Base-by-base conservation (phyloP, 345 rosid genomes). In the Schrenkiella parvula region DNA sequence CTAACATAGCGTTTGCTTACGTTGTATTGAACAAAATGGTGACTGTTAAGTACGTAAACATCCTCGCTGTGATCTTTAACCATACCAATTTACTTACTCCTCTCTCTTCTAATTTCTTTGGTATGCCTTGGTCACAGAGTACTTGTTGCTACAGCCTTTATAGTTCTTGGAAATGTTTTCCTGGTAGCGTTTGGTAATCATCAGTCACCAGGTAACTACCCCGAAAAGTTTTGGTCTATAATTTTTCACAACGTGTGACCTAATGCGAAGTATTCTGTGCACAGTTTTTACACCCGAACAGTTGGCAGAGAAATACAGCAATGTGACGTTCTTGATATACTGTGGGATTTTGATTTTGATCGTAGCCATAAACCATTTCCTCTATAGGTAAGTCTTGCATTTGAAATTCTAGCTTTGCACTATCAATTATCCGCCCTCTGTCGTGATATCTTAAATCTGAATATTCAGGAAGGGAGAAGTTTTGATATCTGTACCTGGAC, bases 161-260 rank as follows among this genome's bases (percentile, higher is more conserved):
- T 95, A 70, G 97, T 95, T 80, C 88, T 95, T 43, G 99, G 99
- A 76, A 95, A 91, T 72, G 79, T 86, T 75, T 95, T 88, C 79
- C 96, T 95, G 54, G 99, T 95, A 70, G 91, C 97, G 59, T 95
- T 91, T 78, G 97, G 99, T 72, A 95, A 95, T 76, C 99, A 95
- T 34, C 97, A 95, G 72, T 95, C 99, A 57, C 99, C 99, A 38
- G 99, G 99, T 91, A 87, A 8, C 26, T 37, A 17, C 37, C 62
- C 51, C 12, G 34, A 19, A 23, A 19, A 4, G 9, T 69, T 51
- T 57, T 65, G 23, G 21, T 57, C 37, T 59, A 32, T 64, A 4
- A n/a, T 72, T 50, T 54, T 66, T 72, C 18, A n/a, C n/a, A 47
- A 70, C 8, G 39, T 10, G 0, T 55, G 32, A 21, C 60, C 66